Conservation (phyloP, 108 stramenopile genomes). For the Heterococcus sp. region DNA sequence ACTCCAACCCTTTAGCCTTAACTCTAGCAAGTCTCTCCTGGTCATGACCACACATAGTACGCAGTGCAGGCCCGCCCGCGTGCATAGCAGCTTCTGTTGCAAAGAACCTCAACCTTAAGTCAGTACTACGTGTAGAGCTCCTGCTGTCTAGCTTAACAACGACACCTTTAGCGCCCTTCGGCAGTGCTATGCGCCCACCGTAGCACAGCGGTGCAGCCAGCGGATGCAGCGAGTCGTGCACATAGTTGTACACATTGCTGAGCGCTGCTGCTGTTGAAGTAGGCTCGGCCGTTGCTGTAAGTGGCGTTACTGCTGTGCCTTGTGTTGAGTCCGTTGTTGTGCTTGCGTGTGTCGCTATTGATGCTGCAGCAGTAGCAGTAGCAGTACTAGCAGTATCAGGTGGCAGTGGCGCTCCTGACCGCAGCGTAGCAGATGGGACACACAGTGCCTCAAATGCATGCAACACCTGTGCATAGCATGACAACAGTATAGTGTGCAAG, state of each 20-base stretch:
- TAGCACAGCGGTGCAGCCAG: constrained; percentile 28
- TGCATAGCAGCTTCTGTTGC: constrained; percentile 18
- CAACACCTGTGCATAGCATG: constrained; percentile 10
- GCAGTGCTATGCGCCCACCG: constrained; percentile 17
- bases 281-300: no score
- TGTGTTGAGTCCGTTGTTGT: no score
- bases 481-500: background rate
- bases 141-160: constrained; percentile 30
- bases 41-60: constrained; percentile 12
- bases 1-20: constrained; percentile 23
- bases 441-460: constrained; percentile 20
- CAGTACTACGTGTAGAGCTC: constrained; percentile 16
- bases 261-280: no score
- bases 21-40: constrained; percentile 5
- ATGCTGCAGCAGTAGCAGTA: background rate
- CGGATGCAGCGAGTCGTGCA: constrained; percentile 39
- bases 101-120: constrained; percentile 15
- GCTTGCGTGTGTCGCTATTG: no score
- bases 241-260: no score
- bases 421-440: constrained; percentile 11
- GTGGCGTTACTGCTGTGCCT: no score
- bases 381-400: background rate
- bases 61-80: constrained; percentile 7
- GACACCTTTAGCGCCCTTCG: constrained; percentile 7
- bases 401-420: no score